Evolutionary conservation across 2,329 filamentous ascomycete species (phyloP), one percentile per base, ranked within the genome.

Genomic region (Phoma sp.): DNA sequence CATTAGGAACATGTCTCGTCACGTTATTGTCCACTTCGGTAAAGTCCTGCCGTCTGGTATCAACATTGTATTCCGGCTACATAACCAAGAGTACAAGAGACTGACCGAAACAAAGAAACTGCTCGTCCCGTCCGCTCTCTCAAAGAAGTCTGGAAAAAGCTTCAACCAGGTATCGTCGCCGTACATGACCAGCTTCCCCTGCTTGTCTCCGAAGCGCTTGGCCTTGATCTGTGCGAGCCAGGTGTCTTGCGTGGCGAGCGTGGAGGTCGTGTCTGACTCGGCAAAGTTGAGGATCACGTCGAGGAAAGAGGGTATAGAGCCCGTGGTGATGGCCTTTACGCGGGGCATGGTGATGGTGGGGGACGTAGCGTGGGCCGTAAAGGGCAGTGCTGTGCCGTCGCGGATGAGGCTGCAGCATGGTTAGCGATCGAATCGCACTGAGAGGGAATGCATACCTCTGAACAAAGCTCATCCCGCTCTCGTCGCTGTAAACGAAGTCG

Each of bases 101-200:
- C 89, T 81, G 75, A 96, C 92, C 75, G 95, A 92, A 65, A 99
- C 95, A 76, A 98, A 99, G 76, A 99, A 99, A 78, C 93, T 98
- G 51, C 92, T 92, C 2, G 95, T 99, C 40, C 96, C 95, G 75
- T 99, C 96, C 43, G 87, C 82, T 33, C 93, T 87, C 64, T 88
- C 86, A 77, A 99, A 99, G 40, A 89, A 92, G 14, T 84, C 86
- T 1, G 95, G 95, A 67, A 99, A 99, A 12, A 99, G 82, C 78
- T 97, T 98, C 64, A 99, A 80, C 96, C 95, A 99, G 17, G 95
- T 99, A 74, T 99, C 95, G 69, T 99, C 95, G 42, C 95, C 95
- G 70, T 95, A 97, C 88, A 99, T 95, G 72, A 97, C 81, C 58
- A 98, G 81, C 67, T 91, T 92, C 17, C 91, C 65, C 18, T 59